Base-by-base conservation (phyloP, 1,284 basidiomycete genomes). In the Ceratobasidium sp. region DNA sequence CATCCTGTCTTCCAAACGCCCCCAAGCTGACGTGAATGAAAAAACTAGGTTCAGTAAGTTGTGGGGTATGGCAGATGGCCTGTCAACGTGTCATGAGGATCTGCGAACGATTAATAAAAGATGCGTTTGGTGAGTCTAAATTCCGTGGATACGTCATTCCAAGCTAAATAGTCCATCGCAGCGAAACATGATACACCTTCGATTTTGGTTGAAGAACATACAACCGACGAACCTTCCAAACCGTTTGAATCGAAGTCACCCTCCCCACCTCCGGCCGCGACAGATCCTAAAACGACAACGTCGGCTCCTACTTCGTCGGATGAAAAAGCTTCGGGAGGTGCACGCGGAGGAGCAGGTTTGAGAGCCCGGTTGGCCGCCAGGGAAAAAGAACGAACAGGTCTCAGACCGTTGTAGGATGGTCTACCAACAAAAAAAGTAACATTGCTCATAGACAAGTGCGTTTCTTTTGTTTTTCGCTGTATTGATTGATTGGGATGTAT, bases 51-150 rank as follows among this genome's bases (percentile, higher is more conserved):
- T 91, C 93, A 16, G 90, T 97, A 74, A 93, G 92, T 76, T 92
- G 94, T 52, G 92, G 91, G 0, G 87, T 93, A 41, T 97, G 95
- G 94, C 91, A 93, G 76, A 92, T 96, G 86, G 91, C 93, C 5
- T 95, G 93, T 81, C 88, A 87, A 76, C 85, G 92, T 65, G 91
- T 93, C 21, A 85, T 96, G 74, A 85, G 86, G 74, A 84, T 90
- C 8, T 84, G 87, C 46, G 92, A 92, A 79, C 85, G 87, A 41
- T 84, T 90, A 9, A 87, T 90, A 74, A 89, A 86, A 78, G 89
- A 91, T 60, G 32, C 79, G 10, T 48, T 79, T 36, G 41, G 76
- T 76, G 53, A 36, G 6, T 2, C 39, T 46, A 10, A 23, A 60
- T 30, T 16, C 9, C 45, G 1, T 36, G 8, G 36, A 39, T 39